Conservation (phyloP, 768 basidiomycete genomes). For the Suillus hirtellus region DNA sequence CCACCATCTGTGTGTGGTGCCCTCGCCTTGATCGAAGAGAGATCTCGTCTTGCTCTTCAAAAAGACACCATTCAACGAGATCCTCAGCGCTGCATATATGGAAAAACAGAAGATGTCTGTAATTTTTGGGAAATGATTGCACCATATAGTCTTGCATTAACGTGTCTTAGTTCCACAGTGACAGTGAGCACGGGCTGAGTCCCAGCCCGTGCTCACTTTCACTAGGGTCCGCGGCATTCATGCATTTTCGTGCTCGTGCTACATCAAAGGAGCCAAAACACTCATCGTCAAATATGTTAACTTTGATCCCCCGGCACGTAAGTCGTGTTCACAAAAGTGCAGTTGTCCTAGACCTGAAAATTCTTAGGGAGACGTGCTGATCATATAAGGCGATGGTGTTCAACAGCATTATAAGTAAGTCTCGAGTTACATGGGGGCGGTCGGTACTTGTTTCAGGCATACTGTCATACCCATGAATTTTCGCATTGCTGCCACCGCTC, state of each 20-base stretch:
- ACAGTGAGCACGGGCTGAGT: conserved; percentile 72
- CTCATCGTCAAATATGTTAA: conserved; percentile 41
- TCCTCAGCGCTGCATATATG: conserved; percentile 84
- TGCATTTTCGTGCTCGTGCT: conserved; percentile 68
- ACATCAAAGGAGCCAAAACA: conserved; percentile 35
- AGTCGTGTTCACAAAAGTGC: conserved; percentile 17
- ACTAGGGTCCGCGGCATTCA: conserved; percentile 72
- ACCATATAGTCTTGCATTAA: conserved; percentile 13
- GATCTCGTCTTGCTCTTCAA: conserved; percentile 49
- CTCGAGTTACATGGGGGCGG: conserved; percentile 4
- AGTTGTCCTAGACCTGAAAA: conserved; percentile 11
- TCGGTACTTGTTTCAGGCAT: conserved; percentile 47
- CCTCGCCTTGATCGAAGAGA: conserved; percentile 55
- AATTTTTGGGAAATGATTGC: conserved; percentile 22
- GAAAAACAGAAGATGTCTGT: conserved; percentile 84
- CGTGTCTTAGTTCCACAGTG: conserved; percentile 68
- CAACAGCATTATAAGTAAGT: conserved; percentile 73
- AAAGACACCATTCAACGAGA: conserved; percentile 63
- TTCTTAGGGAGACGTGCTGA: conserved; percentile 70
- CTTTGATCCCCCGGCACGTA: conserved; percentile 68
- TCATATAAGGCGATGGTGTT: conserved; percentile 72
- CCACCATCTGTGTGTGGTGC: conserved; percentile 61
- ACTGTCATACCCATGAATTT: conserved; percentile 74
- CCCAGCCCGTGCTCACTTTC: conserved; percentile 81
- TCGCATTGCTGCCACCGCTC: conserved; percentile 79